phyloP scores from a whole-genome alignment of 768 basidiomycete species.

The Floccularia luteovirens region DNA sequence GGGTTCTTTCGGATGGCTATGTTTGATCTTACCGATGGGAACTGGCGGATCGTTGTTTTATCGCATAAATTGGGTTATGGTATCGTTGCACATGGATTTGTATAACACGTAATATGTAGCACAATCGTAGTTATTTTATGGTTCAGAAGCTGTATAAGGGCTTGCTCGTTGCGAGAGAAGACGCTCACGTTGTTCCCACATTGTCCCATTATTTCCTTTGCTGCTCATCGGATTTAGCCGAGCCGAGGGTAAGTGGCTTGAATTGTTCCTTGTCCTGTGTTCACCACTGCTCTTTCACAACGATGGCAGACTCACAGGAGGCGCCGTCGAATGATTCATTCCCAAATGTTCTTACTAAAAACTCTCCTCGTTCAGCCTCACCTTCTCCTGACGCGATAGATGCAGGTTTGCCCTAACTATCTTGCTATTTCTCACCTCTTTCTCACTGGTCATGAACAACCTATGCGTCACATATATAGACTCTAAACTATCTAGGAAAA shows the following conservation, averaged over 20 bases:
- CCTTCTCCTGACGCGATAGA: slow-evolving; percentile 38
- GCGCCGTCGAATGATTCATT: slow-evolving; percentile 1
- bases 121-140: too few species aligned
- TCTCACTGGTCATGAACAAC: slow-evolving; percentile 10
- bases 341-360: slow-evolving; percentile 3
- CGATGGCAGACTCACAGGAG: slow-evolving; percentile 16
- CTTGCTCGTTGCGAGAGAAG: too few species aligned
- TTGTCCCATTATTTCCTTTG: too few species aligned
- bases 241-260: slow-evolving; percentile 15
- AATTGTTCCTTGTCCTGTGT: slow-evolving; percentile 11
- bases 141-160: too few species aligned
- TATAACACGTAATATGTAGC: too few species aligned
- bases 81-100: too few species aligned
- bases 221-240: slow-evolving; percentile 10
- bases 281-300: slow-evolving; percentile 13
- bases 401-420: slow-evolving; percentile 26
- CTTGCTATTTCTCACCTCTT: slow-evolving; percentile 2
- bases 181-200: too few species aligned
- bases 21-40: too few species aligned
- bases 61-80: too few species aligned
- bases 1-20: too few species aligned
- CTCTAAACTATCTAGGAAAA: slow-evolving; percentile 53
- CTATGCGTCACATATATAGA: slow-evolving; percentile 20
- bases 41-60: too few species aligned
- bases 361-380: slow-evolving; percentile 27